phyloP scores from a whole-genome alignment of 2,329 filamentous ascomycete genomes.

The Penicillium polonicum region DNA sequence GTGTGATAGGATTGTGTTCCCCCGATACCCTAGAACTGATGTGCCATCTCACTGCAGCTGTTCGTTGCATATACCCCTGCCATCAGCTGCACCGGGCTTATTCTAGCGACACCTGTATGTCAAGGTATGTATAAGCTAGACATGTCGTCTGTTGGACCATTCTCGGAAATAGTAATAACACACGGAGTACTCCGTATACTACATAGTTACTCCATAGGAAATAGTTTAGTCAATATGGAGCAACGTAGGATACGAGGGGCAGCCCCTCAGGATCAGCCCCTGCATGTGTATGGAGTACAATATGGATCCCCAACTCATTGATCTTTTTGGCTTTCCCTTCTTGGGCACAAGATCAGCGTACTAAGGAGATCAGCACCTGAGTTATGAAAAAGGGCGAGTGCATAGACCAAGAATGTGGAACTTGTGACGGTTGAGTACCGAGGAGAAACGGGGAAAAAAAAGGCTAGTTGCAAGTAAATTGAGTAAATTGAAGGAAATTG shows the following conservation, averaged over 20 bases:
- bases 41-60: conserved; percentile 25
- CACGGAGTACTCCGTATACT: not conserved
- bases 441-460: conserved; percentile 1
- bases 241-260: conserved; percentile 4
- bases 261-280: conserved; percentile 21
- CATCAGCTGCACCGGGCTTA: conserved; percentile 16
- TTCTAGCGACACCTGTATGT: not conserved
- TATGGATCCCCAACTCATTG: conserved; percentile 3
- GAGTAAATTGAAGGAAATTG: not conserved
- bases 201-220: not conserved
- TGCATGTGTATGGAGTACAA: conserved; percentile 8
- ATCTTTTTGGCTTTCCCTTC: not conserved
- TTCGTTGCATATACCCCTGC: conserved; percentile 16
- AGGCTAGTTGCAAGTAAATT: not conserved
- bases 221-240: not conserved
- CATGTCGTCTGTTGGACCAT: not conserved
- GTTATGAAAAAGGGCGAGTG: not conserved
- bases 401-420: conserved; percentile 7
- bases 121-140: not conserved
- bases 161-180: not conserved
- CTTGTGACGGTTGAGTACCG: conserved; percentile 1
- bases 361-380: conserved; percentile 3
- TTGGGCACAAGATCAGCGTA: conserved; percentile 9
- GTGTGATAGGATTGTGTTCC: not conserved
- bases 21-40: conserved; percentile 1